Base-by-base conservation (phyloP, 441 rosid genomes). In the Aleurites moluccanus region DNA sequence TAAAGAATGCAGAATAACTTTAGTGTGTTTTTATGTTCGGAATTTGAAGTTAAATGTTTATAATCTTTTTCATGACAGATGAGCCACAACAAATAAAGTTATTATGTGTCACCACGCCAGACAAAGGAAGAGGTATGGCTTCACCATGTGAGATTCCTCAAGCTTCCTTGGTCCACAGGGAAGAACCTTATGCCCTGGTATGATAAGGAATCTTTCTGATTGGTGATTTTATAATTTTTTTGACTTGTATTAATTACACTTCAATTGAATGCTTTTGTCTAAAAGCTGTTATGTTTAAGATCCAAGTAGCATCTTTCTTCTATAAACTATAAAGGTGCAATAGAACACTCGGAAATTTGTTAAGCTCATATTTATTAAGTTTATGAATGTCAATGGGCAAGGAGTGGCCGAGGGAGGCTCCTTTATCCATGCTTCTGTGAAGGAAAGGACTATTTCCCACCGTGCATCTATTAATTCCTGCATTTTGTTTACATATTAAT, bases 61-160 rank as follows among this genome's bases (percentile, higher is more conserved):
- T 45, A 27, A 77, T 63, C 42, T 67, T 78, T 67, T 78, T 71
- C 81, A 15, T 82, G 68, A 47, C 86, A 79, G 92, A 87, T 60
- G 89, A 86, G 70, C 77, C 83, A 30, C 80, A 59, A 11, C 86
- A 79, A 76, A 78, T 77, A 70, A 82, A 85, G 72, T 66, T 89
- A 73, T 74, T 70, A 62, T 79, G 84, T 80, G 91, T 91, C 30
- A 78, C 74, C 42, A 86, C 85, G n/a, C 80, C 78, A 45, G 84
- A 83, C 70, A 94, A 91, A 90, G 98, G 97, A 82, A 88, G 90
- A 85, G 96, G 93, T 66, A 86, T 91, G 86, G 81, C 79, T 79
- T 88, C 97, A 57, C 76, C 78, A 27, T 75, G 72, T 78, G 93
- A 88, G 79, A 86, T 89, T 83, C 88, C 91, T 73, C 87, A 85